A percentile compares a stretch with the other conserved stretches of the same genome.
phyloP scores from a whole-genome alignment of 805 yeast species.

The Maudiozyma barnettii region DNA sequence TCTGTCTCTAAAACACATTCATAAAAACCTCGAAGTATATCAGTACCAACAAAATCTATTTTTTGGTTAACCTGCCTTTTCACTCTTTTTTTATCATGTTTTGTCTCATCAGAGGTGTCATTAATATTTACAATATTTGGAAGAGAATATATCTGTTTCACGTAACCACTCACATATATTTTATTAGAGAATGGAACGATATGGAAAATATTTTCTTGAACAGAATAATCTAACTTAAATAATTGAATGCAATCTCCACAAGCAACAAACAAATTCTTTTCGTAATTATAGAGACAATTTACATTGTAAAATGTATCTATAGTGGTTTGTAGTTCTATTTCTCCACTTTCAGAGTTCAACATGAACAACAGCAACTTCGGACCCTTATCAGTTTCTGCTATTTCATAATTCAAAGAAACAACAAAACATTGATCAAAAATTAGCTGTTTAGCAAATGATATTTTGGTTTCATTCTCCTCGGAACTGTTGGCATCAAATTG shows the following conservation, averaged over 20 bases:
- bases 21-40: slow-evolving; percentile 1
- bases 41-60: not conserved
- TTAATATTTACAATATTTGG: not conserved
- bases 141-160: slow-evolving; percentile 3
- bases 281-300: slow-evolving; percentile 21
- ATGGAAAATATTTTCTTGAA: slow-evolving; percentile 28
- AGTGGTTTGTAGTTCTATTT: slow-evolving; percentile 20
- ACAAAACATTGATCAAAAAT: slow-evolving; percentile 31
- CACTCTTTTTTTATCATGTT: not conserved
- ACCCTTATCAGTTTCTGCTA: slow-evolving; percentile 22
- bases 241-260: slow-evolving; percentile 27
- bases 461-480: slow-evolving; percentile 4
- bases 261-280: slow-evolving; percentile 23
- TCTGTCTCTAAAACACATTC: not conserved
- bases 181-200: slow-evolving; percentile 19
- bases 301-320: slow-evolving; percentile 14
- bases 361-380: slow-evolving; percentile 29
- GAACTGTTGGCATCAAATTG: not conserved
- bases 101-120: not conserved
- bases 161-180: slow-evolving; percentile 9
- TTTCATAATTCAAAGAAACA: slow-evolving; percentile 28
- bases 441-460: slow-evolving; percentile 27
- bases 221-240: slow-evolving; percentile 27
- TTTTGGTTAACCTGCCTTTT: not conserved
- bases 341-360: slow-evolving; percentile 29